Base-by-base conservation (phyloP, 148 eudicot genomes). In the Pouteria glomerata region DNA sequence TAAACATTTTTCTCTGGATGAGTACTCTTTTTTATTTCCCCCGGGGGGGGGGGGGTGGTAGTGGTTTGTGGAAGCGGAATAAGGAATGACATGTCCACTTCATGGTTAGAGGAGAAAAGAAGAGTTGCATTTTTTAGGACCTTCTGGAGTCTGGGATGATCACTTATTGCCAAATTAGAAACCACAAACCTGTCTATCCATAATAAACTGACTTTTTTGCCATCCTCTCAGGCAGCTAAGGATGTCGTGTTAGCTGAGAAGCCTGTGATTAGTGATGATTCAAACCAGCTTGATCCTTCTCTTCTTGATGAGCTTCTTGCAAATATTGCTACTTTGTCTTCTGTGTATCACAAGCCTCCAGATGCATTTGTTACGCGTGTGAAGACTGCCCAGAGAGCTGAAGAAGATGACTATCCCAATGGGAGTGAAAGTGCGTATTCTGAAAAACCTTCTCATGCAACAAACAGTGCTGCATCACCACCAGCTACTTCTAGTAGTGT, bases 331-430 rank as follows among this genome's bases (percentile, higher is more conserved):
- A 91, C 98, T 62, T 78, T 91, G 69, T 89, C 98, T 67, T 91
- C 98, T 70, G 97, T 95, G 64, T 95, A 91, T 77, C 98, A 95
- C 84, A 95, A 95, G 80, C 97, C 97, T 16, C 93, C 97, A n/a
- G 98, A 94, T 27, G 85, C 96, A 80, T 94, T 94, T 80, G 91
- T 94, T 23, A 91, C 96, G 56, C 97, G 97, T 81, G 90, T 91
- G 67, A 91, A 81, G 76, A 91, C 97, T 45, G 71, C 83, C 55
- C 97, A 83, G 81, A 91, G 65, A 85, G 79, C 93, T 2, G 98
- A 91, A 75, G 98, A 94, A 69, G 98, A 93, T 58, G 98, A 91
- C n/a, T 91, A 82, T 70, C 87, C 91, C 58, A 96, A 94, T 74
- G 96, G 86, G 73, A 77, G 85, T 79, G 98, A 93, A 82, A 33